These are phyloP conservation scores for Tetradesmus obliquus DNA, from an alignment of 139 green algal genomes.

Conservation along the genomic window DNA sequence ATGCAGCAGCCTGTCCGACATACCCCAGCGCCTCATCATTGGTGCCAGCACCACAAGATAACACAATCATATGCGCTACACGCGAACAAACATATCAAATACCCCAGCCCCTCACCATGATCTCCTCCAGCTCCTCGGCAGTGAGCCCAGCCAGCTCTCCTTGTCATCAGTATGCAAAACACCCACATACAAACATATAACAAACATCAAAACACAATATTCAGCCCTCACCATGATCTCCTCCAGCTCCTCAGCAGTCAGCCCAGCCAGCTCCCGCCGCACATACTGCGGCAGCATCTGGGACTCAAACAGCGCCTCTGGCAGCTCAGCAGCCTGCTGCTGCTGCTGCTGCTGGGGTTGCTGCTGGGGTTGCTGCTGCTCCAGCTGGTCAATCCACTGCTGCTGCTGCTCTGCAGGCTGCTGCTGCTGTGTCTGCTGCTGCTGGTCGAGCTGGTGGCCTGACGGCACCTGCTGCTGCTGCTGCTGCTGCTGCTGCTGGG, in stretches of 20 bases:
- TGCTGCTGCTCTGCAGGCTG: background rate
- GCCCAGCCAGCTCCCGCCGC: conserved; percentile 47
- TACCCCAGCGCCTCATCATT: too few relatives aligned
- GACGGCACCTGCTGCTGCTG: conserved; percentile 23
- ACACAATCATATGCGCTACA: too few relatives aligned
- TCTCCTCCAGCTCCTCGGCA: conserved; percentile 60
- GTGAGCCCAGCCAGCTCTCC: conserved; percentile 45
- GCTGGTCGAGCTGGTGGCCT: background rate
- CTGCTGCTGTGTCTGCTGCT: conserved; percentile 16
- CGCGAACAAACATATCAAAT: too few relatives aligned
- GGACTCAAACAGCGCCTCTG: background rate
- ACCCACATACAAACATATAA: background rate
- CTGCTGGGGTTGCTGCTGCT: conserved; percentile 32
- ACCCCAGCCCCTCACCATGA: conserved; percentile 1
- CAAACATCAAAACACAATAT: background rate
- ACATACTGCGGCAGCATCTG: conserved; percentile 47
- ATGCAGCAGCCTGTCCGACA: too few relatives aligned
- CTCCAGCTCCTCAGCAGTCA: conserved; percentile 62
- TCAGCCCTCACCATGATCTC: conserved; percentile 57
- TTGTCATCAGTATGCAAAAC: background rate
- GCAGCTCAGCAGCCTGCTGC: conserved; percentile 11
- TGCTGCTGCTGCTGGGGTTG: background rate
- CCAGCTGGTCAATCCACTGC: background rate
- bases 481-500: conserved; percentile 10
- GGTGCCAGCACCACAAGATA: too few relatives aligned